These are phyloP conservation scores for Crucibulum laeve DNA, from an alignment of 768 basidiomycete species.

Conservation along the genomic window DNA sequence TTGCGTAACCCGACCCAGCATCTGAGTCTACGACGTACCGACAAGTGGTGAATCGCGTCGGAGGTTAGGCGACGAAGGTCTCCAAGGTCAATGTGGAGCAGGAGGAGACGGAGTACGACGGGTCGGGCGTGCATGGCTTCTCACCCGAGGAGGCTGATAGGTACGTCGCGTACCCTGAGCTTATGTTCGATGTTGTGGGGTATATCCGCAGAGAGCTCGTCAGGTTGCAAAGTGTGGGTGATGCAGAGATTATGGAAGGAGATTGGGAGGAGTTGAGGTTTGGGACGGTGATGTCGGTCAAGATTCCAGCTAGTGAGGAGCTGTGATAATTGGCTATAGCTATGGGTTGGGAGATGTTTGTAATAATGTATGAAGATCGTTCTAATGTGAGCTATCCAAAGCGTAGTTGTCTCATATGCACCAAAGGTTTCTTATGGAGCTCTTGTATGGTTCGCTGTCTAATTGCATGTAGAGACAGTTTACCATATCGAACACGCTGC, in stretches of 20 bases:
- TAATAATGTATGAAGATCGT: no score
- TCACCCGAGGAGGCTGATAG: conserved; percentile 51
- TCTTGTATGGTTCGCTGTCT: no score
- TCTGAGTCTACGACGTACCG: conserved; percentile 33
- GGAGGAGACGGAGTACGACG: conserved; percentile 61
- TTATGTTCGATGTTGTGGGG: conserved; percentile 64
- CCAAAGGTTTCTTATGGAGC: no score
- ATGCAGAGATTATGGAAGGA: conserved; percentile 38
- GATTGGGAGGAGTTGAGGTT: conserved; percentile 34
- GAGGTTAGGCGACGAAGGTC: conserved; percentile 58
- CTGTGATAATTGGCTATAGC: no score
- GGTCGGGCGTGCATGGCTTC: conserved; percentile 72
- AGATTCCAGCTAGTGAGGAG: no score
- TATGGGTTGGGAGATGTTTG: no score
- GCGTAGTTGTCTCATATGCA: no score
- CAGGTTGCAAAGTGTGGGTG: conserved; percentile 54
- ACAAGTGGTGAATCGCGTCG: conserved; percentile 66
- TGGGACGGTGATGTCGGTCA: no score
- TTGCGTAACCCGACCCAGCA: conserved; percentile 38
- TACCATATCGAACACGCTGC: no score
- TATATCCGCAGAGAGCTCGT: conserved; percentile 73
- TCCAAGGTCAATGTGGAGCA: conserved; percentile 51
- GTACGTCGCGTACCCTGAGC: conserved; percentile 70
- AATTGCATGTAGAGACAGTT: no score
- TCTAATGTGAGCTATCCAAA: no score